phyloP scores from a whole-genome alignment of 2,329 filamentous ascomycete species.

The Cladosporium sp. region DNA sequence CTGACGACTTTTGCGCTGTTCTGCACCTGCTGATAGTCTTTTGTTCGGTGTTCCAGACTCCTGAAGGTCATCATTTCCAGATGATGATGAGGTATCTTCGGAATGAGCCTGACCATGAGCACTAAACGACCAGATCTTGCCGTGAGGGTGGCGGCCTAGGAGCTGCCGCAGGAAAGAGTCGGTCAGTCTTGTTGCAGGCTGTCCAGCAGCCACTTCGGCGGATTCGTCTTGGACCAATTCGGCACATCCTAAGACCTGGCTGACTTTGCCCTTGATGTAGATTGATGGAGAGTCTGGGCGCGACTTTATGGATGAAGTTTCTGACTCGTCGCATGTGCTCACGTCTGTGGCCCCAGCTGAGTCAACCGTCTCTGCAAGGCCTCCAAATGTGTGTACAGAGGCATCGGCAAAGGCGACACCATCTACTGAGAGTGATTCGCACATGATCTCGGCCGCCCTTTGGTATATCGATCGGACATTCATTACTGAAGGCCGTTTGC shows the following conservation, averaged over 20 bases:
- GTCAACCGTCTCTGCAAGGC: slow-evolving; percentile 22
- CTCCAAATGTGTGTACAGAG: slow-evolving; percentile 34
- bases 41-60: not conserved
- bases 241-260: slow-evolving; percentile 2
- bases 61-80: not conserved
- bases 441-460: slow-evolving; percentile 52
- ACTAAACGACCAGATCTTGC: slow-evolving; percentile 33
- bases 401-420: slow-evolving; percentile 50
- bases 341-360: not conserved
- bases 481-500: not conserved
- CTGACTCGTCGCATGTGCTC: slow-evolving; percentile 9
- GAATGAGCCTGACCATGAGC: slow-evolving; percentile 8
- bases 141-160: slow-evolving; percentile 29
- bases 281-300: not conserved
- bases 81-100: not conserved
- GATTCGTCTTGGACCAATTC: not conserved
- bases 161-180: slow-evolving; percentile 30
- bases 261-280: not conserved
- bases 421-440: slow-evolving; percentile 51
- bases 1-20: not conserved
- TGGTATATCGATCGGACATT: slow-evolving; percentile 44
- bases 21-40: not conserved
- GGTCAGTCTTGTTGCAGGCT: not conserved
- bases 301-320: not conserved
- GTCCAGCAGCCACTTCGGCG: not conserved